Percentiles rank a stretch among this genome's conserved stretches.
Evolutionary conservation across 345 rosid genomes (phyloP).

Genomic region (Eucalyptus curtisii): DNA sequence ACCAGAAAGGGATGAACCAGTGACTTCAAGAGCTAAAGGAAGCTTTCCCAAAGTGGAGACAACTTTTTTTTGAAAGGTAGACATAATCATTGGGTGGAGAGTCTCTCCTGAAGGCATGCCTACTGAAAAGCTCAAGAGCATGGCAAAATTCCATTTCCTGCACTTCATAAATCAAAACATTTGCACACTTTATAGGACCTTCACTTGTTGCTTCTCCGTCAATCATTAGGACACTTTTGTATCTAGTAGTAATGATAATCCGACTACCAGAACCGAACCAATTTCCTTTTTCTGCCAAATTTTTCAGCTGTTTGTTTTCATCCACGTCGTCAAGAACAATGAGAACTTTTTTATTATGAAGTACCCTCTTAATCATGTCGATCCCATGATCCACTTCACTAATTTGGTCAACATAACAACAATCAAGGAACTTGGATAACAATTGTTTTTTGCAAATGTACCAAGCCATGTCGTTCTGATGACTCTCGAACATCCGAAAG

Average conservation of each 20-base stretch:
- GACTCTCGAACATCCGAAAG: not conserved
- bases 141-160: not conserved
- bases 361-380: not conserved
- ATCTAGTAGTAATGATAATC: not conserved
- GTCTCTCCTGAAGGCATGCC: not conserved
- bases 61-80: not conserved
- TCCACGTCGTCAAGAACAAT: not conserved
- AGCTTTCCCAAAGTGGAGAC: not conserved
- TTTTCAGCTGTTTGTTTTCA: not conserved
- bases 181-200: not conserved
- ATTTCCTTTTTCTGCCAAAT: not conserved
- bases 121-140: not conserved
- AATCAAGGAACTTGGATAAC: not conserved
- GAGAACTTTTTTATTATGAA: not conserved
- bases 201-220: not conserved
- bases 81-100: not conserved
- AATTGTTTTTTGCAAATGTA: not conserved
- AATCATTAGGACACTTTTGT: not conserved
- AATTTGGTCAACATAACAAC: not conserved
- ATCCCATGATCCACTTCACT: not conserved
- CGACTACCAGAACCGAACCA: not conserved
- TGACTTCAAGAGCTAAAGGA: not conserved
- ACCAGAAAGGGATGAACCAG: not conserved
- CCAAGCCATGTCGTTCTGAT: not conserved
- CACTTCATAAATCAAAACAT: not conserved